These are phyloP conservation scores for Ophiostoma perfectum DNA, from an alignment of 2,329 filamentous ascomycete species.

Conservation along the genomic window DNA sequence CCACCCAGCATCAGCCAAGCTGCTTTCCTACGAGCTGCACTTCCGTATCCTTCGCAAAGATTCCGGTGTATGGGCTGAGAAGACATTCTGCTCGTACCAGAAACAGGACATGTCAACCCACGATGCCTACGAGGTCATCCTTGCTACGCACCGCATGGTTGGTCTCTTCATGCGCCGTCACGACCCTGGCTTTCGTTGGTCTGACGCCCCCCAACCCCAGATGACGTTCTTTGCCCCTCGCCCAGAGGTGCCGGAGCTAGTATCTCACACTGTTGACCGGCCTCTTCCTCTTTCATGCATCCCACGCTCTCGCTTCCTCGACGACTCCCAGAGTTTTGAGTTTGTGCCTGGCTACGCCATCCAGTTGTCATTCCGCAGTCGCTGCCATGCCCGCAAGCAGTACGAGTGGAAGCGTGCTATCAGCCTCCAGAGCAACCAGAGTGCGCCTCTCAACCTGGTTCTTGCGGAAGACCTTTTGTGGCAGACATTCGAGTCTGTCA, in stretches of 20 bases:
- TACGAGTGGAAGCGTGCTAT: constrained; percentile 38
- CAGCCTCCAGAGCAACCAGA: constrained; percentile 44
- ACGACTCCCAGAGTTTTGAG: constrained; percentile 43
- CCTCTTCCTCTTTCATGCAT: constrained; percentile 44
- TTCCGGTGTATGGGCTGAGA: constrained; percentile 39
- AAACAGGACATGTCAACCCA: constrained; percentile 41
- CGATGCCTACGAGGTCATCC: constrained; percentile 43
- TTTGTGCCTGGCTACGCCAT: constrained; percentile 47
- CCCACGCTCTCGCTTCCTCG: constrained; percentile 41
- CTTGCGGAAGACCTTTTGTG: constrained; percentile 46
- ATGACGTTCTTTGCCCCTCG: constrained; percentile 27
- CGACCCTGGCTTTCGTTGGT: constrained; percentile 47
- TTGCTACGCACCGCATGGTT: constrained; percentile 47
- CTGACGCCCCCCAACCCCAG: constrained; percentile 36
- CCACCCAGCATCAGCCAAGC: constrained; percentile 35
- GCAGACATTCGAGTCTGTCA: constrained; percentile 40
- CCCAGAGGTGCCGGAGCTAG: constrained; percentile 33
- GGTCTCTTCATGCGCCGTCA: constrained; percentile 47
- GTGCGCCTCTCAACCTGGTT: constrained; percentile 43
- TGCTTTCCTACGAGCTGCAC: constrained; percentile 45
- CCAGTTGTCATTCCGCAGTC: constrained; percentile 42
- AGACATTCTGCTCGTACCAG: constrained; percentile 48
- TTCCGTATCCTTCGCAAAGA: constrained; percentile 43
- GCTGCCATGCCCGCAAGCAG: constrained; percentile 34
- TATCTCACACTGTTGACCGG: constrained; percentile 38